These are phyloP conservation scores for Fusarium drepaniforme DNA, from an alignment of 2,329 filamentous ascomycete genomes.

Conservation along the genomic window DNA sequence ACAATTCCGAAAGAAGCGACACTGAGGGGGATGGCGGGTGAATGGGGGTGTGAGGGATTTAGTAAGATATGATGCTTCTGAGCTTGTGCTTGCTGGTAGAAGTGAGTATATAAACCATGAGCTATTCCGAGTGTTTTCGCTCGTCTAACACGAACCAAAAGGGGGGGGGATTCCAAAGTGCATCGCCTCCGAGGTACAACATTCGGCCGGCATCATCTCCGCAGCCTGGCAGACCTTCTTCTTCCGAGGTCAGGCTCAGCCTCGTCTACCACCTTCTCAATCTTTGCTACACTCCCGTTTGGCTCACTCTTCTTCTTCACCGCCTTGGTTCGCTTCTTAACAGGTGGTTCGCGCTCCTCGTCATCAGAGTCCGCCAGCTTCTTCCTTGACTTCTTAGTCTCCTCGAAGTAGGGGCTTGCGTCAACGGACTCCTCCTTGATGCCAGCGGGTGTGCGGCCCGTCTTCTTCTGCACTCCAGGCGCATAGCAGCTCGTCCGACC, in stretches of 20 bases:
- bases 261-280: constrained; percentile 14
- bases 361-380: constrained; percentile 32
- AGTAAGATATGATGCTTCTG: background rate
- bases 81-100: background rate
- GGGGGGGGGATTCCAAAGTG: background rate
- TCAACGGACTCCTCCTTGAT: constrained; percentile 58
- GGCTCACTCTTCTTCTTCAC: constrained; percentile 40
- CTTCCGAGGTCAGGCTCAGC: constrained; percentile 28
- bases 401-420: constrained; percentile 38
- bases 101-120: background rate
- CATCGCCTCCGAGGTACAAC: background rate
- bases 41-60: background rate
- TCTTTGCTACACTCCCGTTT: constrained; percentile 39
- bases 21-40: background rate
- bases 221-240: constrained; percentile 40
- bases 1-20: background rate
- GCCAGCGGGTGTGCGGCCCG: constrained; percentile 55
- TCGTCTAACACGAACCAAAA: background rate
- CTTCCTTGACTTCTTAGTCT: constrained; percentile 45
- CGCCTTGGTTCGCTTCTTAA: constrained; percentile 47
- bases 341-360: constrained; percentile 34
- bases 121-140: background rate
- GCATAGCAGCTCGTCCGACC: constrained; percentile 93
- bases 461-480: constrained; percentile 88
- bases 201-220: constrained; percentile 21